Evolutionary conservation across 441 rosid species (phyloP).

Genomic region (Euphorbia celastroides): DNA sequence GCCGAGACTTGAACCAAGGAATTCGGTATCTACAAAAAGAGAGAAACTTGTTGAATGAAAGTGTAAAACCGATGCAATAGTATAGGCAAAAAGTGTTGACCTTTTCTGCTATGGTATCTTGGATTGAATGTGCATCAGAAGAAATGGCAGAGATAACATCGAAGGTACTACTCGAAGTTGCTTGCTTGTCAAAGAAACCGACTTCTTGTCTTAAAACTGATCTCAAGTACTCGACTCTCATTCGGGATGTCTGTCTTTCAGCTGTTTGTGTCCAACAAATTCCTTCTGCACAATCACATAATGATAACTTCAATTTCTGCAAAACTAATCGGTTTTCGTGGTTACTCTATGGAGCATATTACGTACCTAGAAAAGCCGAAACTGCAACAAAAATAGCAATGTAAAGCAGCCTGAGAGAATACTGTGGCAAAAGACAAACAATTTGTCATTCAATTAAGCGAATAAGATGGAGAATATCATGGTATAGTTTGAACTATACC

Average conservation of each 20-base stretch:
- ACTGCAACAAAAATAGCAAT: slow-evolving; percentile 43
- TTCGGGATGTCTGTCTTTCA: slow-evolving; percentile 53
- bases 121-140: slow-evolving; percentile 52
- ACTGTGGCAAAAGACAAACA: slow-evolving; percentile 24
- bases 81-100: slow-evolving; percentile 13
- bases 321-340: not conserved
- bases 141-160: slow-evolving; percentile 48
- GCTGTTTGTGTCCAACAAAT: slow-evolving; percentile 63
- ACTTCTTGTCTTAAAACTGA: slow-evolving; percentile 60
- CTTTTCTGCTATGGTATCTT: slow-evolving; percentile 56
- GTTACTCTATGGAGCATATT: not conserved
- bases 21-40: slow-evolving; percentile 41
- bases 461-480: not conserved
- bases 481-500: slow-evolving; percentile 23
- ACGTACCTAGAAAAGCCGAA: slow-evolving; percentile 51
- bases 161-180: slow-evolving; percentile 40
- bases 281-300: slow-evolving; percentile 40
- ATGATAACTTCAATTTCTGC: not conserved
- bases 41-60: not conserved
- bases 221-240: slow-evolving; percentile 48
- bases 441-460: not conserved
- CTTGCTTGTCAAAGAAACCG: slow-evolving; percentile 50
- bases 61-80: not conserved
- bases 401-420: slow-evolving; percentile 41
- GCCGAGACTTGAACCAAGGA: slow-evolving; percentile 38